Evolutionary conservation across 768 basidiomycete genomes (phyloP).

Genomic region (Boletus patriciae): DNA sequence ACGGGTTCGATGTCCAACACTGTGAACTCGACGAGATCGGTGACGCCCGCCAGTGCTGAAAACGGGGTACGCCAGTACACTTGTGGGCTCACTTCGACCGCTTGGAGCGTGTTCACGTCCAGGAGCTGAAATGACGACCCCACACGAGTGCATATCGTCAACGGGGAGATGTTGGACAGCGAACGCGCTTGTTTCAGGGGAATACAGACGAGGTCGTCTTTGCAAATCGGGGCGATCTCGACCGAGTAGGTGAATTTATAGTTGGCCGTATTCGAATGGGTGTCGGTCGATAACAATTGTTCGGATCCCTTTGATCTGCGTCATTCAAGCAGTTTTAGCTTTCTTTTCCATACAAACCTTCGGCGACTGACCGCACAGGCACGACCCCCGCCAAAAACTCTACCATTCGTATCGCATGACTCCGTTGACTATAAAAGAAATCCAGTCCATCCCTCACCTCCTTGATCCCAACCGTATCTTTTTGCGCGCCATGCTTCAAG

Average conservation of each 20-base stretch:
- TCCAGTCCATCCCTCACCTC: constrained; percentile 95
- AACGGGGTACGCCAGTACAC: constrained; percentile 94
- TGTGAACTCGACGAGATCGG: constrained; percentile 92
- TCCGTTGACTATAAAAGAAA: constrained; percentile 91
- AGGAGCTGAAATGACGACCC: constrained; percentile 90
- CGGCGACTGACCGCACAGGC: constrained; percentile 68
- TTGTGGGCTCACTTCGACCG: constrained; percentile 72
- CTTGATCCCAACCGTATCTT: constrained; percentile 90
- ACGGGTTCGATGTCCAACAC: constrained; percentile 93
- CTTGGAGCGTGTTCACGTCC: constrained; percentile 84
- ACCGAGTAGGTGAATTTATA: constrained; percentile 98
- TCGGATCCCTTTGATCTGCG: constrained; percentile 88
- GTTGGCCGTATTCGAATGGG: constrained; percentile 88
- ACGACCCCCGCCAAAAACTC: constrained; percentile 89
- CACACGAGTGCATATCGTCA: constrained; percentile 87
- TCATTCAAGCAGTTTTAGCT: background rate
- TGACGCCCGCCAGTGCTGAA: constrained; percentile 74
- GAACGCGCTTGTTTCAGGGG: constrained; percentile 79
- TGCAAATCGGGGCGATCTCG: constrained; percentile 95
- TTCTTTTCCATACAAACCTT: background rate
- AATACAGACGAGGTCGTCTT: constrained; percentile 94
- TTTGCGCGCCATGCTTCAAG: constrained; percentile 93
- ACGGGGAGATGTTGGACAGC: constrained; percentile 84
- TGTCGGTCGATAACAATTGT: constrained; percentile 90
- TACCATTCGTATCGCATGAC: constrained; percentile 94